These are phyloP conservation scores for Tubosaeta brunneosetosa DNA, from an alignment of 768 basidiomycete genomes.

Conservation along the genomic window DNA sequence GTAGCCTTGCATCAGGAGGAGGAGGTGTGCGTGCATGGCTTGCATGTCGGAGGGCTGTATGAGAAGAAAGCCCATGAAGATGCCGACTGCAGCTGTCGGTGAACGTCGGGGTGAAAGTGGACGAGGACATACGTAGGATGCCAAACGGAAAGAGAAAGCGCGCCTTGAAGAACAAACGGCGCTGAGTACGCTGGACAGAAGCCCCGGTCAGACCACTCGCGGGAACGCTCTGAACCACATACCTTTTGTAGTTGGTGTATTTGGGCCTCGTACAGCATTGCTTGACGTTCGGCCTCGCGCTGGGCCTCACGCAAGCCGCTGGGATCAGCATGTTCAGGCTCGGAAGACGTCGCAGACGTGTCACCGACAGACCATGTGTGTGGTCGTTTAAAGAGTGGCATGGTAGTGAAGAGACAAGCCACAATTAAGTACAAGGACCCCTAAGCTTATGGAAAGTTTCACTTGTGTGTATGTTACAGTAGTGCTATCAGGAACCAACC, in stretches of 20 bases:
- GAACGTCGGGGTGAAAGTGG: neutral
- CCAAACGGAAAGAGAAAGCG: constrained; percentile 72
- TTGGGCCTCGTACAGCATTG: constrained; percentile 23
- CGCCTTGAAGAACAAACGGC: constrained; percentile 23
- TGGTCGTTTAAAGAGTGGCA: constrained; percentile 33
- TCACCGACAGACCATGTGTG: constrained; percentile 24
- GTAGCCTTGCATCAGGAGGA: constrained; percentile 64
- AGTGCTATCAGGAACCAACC: no score
- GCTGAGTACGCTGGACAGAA: constrained; percentile 11
- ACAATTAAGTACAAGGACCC: neutral
- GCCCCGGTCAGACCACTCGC: neutral
- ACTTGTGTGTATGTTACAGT: no score
- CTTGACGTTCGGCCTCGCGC: constrained; percentile 21
- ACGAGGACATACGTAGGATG: constrained; percentile 45
- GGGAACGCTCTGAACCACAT: neutral
- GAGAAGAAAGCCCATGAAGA: constrained; percentile 57
- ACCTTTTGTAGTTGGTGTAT: constrained; percentile 23
- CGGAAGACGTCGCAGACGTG: constrained; percentile 11
- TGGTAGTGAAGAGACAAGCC: constrained; percentile 5
- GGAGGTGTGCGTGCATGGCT: constrained; percentile 63
- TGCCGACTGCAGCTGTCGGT: constrained; percentile 46
- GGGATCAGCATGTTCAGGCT: constrained; percentile 8
- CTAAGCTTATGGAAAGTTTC: neutral
- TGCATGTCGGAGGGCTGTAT: constrained; percentile 64
- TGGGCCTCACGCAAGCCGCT: constrained; percentile 14